Evolutionary conservation across 2,329 filamentous ascomycete genomes (phyloP), one percentile per base, ranked within the genome.

Genomic region (Pezicula neosporulosa): DNA sequence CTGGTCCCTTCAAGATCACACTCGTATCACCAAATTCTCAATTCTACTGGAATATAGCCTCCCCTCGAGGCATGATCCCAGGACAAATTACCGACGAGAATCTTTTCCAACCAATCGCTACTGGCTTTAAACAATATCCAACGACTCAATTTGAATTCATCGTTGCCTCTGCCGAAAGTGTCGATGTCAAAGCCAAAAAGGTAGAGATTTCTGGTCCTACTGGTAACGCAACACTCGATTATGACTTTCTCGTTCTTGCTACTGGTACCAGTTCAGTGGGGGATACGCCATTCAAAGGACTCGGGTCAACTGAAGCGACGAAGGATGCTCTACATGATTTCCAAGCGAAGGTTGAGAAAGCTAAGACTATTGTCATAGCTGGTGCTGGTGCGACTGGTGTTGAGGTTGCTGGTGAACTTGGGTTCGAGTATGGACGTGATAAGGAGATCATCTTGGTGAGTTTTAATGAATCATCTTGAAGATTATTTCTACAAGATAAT

Each of bases 201-300:
- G 73, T 82, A 21, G 63, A 62, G 1, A 68, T 81, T 13, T 56
- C 65, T 19, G 63, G 68, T 30, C 67, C 65, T 42, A 44, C 33
- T 12, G 68, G 63, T 4, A 69, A 66, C 6, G 61, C 53, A 5
- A 57, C 59, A n/a, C 65, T 68, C 6, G 53, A 54, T 18, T 85
- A 83, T 59, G 72, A 81, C 56, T 73, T 72, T 19, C 68, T 83
- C 12, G 61, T 85, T 53, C 66, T 85, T 41, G 78, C 80, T 9
- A 84, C 81, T 2, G 81, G 81, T 7, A 66, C 75, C 3, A 67
- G 68, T 27, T 69, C 72, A 30, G 66, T 60, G 19, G 72, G 69
- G 4, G 65, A 62, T 53, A 68, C 77, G 65, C 78, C 80, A 0
- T 82, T 75, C 65, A 83, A 82, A 63, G 65, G 63, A 18, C 56